Base-by-base conservation (phyloP, 129 eudicot species). In the sunflower (Helianthus annuus) region DNA sequence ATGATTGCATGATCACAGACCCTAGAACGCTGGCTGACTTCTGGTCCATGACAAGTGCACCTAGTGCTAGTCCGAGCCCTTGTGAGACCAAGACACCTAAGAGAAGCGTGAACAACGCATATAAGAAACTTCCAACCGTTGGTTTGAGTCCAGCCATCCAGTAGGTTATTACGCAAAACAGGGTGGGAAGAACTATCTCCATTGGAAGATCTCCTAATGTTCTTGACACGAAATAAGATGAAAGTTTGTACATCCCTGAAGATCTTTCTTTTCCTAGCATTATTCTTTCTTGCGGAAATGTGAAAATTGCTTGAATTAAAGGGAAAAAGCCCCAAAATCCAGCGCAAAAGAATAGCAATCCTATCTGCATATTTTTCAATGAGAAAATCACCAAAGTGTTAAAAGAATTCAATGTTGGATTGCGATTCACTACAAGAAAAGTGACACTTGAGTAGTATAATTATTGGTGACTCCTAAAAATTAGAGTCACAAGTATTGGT, bases 121-220 rank as follows among this genome's bases (percentile, higher is more conserved):
- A 71, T 1, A 89, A 32, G 83, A 93, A 93, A 19, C 73, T 74
- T 57, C 17, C 73, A 0, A 87, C 17, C 0, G 77, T 57, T 22
- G 81, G 69, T 58, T 83, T 89, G 1, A 93, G 89, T 6, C 96
- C 98, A 0, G 95, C 97, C 98, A 89, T 93, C 89, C 87, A 93
- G 12, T 93, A 93, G 4, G 91, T 81, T 54, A 93, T 87, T 82
- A 71, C 56, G 67, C 82, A 53, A 49, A 75, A 93, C 15, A 77
- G 45, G 2, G 92, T 83, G 46, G 98, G 98, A 2, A 93, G 89
- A 64, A 87, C 82, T 12, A 93, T 74, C 75, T 83, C 92, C 87
- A 87, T 83, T 16, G 98, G 98, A 9, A 89, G 95, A 69, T 89
- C 95, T 3, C 89, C 91, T 0, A 80, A 27, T 7, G 85, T 84